Conservation (phyloP, 352 stramenopile genomes). For the Elongisporangium prolatum region DNA sequence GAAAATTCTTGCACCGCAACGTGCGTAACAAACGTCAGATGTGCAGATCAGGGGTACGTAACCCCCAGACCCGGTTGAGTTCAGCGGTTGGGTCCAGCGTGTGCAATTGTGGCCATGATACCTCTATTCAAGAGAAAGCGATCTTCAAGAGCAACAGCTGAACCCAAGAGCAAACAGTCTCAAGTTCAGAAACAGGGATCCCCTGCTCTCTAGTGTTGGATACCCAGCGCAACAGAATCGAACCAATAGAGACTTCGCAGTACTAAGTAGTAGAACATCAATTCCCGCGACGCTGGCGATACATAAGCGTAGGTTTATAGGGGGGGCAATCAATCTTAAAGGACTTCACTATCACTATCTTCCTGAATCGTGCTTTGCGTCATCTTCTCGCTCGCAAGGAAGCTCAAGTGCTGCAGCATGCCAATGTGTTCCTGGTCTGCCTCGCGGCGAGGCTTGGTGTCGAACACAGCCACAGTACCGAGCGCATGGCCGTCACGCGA, state of each 20-base stretch:
- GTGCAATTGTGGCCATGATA: background rate
- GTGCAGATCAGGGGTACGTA: background rate
- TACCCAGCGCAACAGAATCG: background rate
- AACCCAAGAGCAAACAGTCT: background rate
- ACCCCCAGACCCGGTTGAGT: background rate
- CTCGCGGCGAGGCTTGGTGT: conserved; percentile 73
- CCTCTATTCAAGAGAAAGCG: background rate
- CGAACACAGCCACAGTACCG: conserved; percentile 78
- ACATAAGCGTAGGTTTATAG: background rate
- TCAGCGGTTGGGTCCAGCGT: background rate
- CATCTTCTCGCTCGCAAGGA: conserved; percentile 87
- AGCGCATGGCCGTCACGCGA: conserved; percentile 72
- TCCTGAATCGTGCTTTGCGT: conserved; percentile 74
- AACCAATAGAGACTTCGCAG: background rate
- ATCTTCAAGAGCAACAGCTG: background rate
- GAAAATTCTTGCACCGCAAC: background rate
- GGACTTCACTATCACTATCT: conserved; percentile 78
- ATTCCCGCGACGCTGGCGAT: background rate
- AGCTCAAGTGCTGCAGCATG: conserved; percentile 85
- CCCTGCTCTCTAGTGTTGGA: background rate
- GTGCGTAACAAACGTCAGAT: background rate
- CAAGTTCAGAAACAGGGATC: background rate
- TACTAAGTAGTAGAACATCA: background rate
- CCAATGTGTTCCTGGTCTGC: conserved; percentile 85
- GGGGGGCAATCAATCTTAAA: conserved; percentile 22